Evolutionary conservation across 768 basidiomycete species (phyloP).

Genomic region (Amyloporia xantha): DNA sequence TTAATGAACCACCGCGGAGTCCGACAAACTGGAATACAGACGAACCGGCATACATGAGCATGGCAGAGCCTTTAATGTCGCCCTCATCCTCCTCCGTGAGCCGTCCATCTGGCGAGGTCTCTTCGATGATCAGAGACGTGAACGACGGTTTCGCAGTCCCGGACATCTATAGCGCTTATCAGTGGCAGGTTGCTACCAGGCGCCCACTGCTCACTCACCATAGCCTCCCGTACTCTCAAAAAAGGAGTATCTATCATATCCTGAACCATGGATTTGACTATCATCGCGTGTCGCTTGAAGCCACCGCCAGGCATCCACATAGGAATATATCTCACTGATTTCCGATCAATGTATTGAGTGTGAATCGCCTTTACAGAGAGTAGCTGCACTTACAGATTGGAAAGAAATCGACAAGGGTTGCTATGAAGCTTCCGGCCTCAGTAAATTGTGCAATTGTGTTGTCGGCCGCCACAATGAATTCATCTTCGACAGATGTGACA

Average conservation of each 20-base stretch:
- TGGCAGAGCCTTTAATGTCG: slow-evolving; percentile 17
- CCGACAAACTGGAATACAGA: too few relatives aligned
- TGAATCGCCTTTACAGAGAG: neutral
- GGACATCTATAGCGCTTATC: slow-evolving; percentile 13
- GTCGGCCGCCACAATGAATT: slow-evolving; percentile 23
- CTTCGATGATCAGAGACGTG: slow-evolving; percentile 14
- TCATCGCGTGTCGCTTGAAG: slow-evolving; percentile 26
- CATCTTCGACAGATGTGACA: slow-evolving; percentile 22
- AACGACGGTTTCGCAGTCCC: slow-evolving; percentile 18
- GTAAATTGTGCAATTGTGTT: slow-evolving; percentile 18
- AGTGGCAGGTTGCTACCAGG: too few relatives aligned
- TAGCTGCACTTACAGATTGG: slow-evolving; percentile 20
- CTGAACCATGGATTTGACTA: slow-evolving; percentile 1
- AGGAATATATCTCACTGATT: slow-evolving; percentile 43
- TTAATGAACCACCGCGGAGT: neutral
- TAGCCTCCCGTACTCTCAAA: slow-evolving; percentile 12
- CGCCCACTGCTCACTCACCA: slow-evolving; percentile 16
- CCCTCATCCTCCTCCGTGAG: slow-evolving; percentile 14
- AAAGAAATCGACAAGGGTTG: slow-evolving; percentile 28
- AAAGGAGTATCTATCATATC: slow-evolving; percentile 14
- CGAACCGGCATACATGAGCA: slow-evolving; percentile 19
- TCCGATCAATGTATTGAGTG: neutral
- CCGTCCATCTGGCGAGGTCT: slow-evolving; percentile 5
- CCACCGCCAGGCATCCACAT: slow-evolving; percentile 57
- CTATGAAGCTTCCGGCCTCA: slow-evolving; percentile 19